Base-by-base conservation (phyloP, 2,329 filamentous ascomycete species). In the Cladosporium sp. region DNA sequence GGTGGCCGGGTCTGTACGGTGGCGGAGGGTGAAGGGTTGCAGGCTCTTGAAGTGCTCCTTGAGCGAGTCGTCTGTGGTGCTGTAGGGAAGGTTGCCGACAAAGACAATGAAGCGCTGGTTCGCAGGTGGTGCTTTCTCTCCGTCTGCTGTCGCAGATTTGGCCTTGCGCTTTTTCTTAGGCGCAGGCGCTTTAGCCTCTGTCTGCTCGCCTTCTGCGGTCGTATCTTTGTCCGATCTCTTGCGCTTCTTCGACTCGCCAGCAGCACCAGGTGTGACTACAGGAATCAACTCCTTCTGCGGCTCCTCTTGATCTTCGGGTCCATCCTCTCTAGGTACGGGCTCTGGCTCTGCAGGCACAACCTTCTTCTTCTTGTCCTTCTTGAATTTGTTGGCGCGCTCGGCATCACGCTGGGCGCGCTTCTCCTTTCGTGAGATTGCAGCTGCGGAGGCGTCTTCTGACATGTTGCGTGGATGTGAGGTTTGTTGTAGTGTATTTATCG, bases 61-160 rank as follows among this genome's bases (percentile, higher is more conserved):
- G 68, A 98, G 86, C 51, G 87, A 84, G 59, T 86, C 86, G 61
- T 85, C 84, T 4, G 90, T 97, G 49, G 92, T 91, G 68, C 85
- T 88, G 85, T 88, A 97, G 59, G 94, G 94, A 6, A 98, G 89
- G 81, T 97, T 97, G 77, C 94, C 90, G 70, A 94, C 88, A 79
- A 95, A 95, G 73, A 90, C 87, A 68, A 93, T 92, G 81, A 92
- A 92, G 67, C 90, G 85, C 14, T 60, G 47, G 58, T 60, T 65
- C 30, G 58, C 64, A 15, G 58, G 49, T 26, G 54, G 14, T 54
- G 47, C 28, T 12, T 69, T 66, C 34, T 68, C 68, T 32, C 61
- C 60, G 6, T 68, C 66, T 21, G 62, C 64, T 54, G 28, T 60
- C 12, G 61, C 66, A 49, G 65, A 12, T n/a, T 52, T 65, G 21